A percentile compares a stretch with the other conserved stretches of the same genome.
phyloP scores from a whole-genome alignment of 805 yeast genomes.

The Saccharomyces jurei region DNA sequence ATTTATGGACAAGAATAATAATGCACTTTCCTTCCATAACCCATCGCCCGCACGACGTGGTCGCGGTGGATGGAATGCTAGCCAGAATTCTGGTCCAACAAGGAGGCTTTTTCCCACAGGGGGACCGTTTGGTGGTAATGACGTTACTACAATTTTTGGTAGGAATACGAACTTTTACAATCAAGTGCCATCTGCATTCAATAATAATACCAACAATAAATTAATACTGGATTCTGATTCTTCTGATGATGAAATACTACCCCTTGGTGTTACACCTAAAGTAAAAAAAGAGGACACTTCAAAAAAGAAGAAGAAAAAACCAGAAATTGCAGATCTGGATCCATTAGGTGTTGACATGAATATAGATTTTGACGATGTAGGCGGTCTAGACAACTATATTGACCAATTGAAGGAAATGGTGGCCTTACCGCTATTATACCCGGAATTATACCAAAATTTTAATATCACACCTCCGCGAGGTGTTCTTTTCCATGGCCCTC shows the following conservation, averaged over 20 bases:
- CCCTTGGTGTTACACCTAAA: constrained; percentile 37
- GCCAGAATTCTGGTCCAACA: constrained; percentile 39
- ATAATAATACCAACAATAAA: constrained; percentile 23
- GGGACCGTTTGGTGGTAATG: constrained; percentile 97
- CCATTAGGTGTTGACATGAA: constrained; percentile 87
- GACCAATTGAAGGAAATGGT: constrained; percentile 95
- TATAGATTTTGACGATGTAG: constrained; percentile 77
- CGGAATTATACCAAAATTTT: constrained; percentile 85
- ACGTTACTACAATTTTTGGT: constrained; percentile 77
- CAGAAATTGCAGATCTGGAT: constrained; percentile 76
- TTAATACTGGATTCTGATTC: constrained; percentile 45
- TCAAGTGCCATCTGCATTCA: constrained; percentile 11
- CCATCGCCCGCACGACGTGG: constrained; percentile 30
- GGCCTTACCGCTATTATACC: constrained; percentile 82
- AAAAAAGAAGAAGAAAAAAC: constrained; percentile 37
- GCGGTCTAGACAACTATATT: constrained; percentile 86
- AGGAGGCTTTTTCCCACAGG: constrained; percentile 83
- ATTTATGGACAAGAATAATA: constrained; percentile 20
- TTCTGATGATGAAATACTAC: constrained; percentile 52
- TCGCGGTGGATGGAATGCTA: constrained; percentile 33
- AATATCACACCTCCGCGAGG: constrained; percentile 95
- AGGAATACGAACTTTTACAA: constrained; percentile 41
- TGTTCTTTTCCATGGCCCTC: constrained; percentile 96
- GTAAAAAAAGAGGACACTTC: constrained; percentile 28
- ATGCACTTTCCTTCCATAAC: constrained; percentile 8